These are phyloP conservation scores for Vanilla planifolia DNA, from an alignment of 106 monocot genomes.

Conservation along the genomic window DNA sequence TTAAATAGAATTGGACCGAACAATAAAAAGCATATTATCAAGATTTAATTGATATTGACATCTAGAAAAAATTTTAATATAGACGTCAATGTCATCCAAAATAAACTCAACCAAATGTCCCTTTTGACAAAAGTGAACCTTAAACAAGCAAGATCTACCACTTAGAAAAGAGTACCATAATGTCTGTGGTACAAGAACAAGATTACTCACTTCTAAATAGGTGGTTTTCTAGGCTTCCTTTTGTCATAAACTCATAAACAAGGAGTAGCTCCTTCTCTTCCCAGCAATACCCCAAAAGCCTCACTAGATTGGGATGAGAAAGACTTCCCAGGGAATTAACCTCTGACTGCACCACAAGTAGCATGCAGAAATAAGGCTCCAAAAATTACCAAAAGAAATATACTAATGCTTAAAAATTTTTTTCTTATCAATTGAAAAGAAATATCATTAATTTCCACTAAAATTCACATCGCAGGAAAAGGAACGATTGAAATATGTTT, in stretches of 20 bases:
- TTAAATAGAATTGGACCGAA: no score
- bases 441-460: not conserved
- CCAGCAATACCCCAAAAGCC: slow-evolving; percentile 19
- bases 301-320: slow-evolving; percentile 20
- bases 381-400: no score
- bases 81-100: no score
- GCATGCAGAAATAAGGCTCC: not conserved
- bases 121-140: no score
- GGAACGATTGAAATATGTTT: not conserved
- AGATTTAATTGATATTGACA: no score
- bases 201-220: slow-evolving; percentile 20
- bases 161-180: no score
- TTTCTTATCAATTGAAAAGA: not conserved
- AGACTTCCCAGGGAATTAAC: slow-evolving; percentile 21
- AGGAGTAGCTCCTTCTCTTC: slow-evolving; percentile 22
- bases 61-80: no score
- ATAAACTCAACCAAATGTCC: no score
- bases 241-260: slow-evolving; percentile 16
- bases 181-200: no score
- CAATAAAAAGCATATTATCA: no score
- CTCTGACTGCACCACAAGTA: slow-evolving; percentile 10
- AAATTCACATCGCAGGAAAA: not conserved
- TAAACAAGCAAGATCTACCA: no score
- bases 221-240: slow-evolving; percentile 21
- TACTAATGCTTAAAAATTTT: no score